These are phyloP conservation scores for Leccinum griseonigrum DNA, from an alignment of 1,284 basidiomycete genomes.

Conservation along the genomic window DNA sequence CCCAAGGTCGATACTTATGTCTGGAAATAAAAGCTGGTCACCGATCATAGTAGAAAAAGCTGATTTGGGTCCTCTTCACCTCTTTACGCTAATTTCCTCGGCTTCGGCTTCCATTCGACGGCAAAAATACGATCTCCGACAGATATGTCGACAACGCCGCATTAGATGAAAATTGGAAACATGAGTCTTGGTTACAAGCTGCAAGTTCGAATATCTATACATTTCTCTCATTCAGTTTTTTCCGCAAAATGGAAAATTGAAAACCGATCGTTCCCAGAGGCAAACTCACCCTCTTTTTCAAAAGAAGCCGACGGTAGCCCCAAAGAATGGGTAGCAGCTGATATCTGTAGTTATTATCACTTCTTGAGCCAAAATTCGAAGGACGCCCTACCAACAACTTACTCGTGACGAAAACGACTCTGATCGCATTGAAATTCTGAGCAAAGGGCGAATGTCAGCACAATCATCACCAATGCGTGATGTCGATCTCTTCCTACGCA, in stretches of 20 bases:
- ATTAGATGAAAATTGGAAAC: neutral
- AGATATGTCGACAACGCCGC: neutral
- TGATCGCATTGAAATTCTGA: too few relatives aligned
- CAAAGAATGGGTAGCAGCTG: conserved; percentile 3
- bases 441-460: too few relatives aligned
- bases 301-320: conserved; percentile 1
- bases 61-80: neutral
- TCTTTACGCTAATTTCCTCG: neutral
- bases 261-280: neutral
- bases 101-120: neutral
- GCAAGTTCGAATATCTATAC: neutral
- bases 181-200: neutral
- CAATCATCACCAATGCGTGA: too few relatives aligned
- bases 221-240: neutral
- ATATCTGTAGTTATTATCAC: neutral
- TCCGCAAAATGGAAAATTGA: neutral
- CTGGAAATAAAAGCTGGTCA: neutral
- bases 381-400: too few relatives aligned
- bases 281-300: conserved; percentile 1
- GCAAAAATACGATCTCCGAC: neutral
- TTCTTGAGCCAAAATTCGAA: too few relatives aligned
- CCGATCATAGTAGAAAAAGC: neutral
- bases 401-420: too few relatives aligned
- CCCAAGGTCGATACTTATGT: conserved; percentile 5
- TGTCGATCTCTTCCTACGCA: too few relatives aligned